Conservation (phyloP, 208 protist genomes). For the Wallacemonas sp. region DNA sequence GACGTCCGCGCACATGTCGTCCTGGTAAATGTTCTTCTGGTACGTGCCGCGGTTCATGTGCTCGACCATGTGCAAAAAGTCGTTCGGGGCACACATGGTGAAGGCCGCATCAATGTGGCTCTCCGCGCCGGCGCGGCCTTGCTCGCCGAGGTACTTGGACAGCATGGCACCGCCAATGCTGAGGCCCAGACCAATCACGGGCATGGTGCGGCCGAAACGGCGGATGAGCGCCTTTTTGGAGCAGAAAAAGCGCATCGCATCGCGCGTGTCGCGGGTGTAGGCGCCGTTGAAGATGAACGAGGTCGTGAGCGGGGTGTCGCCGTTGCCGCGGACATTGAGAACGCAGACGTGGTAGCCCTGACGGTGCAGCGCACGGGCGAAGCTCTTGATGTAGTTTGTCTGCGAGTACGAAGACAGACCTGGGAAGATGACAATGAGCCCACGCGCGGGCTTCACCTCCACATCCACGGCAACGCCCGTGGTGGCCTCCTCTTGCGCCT, state of each 20-base stretch:
- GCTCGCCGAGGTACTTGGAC: constrained; percentile 68
- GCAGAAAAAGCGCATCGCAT: constrained; percentile 38
- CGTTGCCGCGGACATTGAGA: constrained; percentile 57
- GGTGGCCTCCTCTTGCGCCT: background rate
- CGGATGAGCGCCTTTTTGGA: constrained; percentile 17
- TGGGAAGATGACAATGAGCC: constrained; percentile 55
- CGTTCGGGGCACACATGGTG: constrained; percentile 48
- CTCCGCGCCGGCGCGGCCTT: constrained; percentile 37
- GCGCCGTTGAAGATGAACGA: constrained; percentile 50
- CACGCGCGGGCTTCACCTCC: constrained; percentile 18
- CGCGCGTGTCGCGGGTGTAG: constrained; percentile 55
- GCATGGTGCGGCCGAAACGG: constrained; percentile 27
- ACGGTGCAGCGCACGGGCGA: constrained; percentile 28
- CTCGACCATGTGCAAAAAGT: constrained; percentile 46
- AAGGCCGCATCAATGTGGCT: constrained; percentile 40
- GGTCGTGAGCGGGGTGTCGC: constrained; percentile 40
- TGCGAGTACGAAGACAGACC: constrained; percentile 47
- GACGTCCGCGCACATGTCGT: constrained; percentile 43
- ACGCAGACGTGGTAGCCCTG: constrained; percentile 49
- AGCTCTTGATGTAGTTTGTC: constrained; percentile 44
- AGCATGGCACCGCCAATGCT: constrained; percentile 54
- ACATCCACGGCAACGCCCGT: background rate
- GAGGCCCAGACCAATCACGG: constrained; percentile 56
- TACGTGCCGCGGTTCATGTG: constrained; percentile 48
- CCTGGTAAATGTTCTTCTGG: constrained; percentile 45